Evolutionary conservation across 805 yeast genomes (phyloP), one percentile per base, ranked within the genome.

Genomic region (Starmerella potacharoeniae): DNA sequence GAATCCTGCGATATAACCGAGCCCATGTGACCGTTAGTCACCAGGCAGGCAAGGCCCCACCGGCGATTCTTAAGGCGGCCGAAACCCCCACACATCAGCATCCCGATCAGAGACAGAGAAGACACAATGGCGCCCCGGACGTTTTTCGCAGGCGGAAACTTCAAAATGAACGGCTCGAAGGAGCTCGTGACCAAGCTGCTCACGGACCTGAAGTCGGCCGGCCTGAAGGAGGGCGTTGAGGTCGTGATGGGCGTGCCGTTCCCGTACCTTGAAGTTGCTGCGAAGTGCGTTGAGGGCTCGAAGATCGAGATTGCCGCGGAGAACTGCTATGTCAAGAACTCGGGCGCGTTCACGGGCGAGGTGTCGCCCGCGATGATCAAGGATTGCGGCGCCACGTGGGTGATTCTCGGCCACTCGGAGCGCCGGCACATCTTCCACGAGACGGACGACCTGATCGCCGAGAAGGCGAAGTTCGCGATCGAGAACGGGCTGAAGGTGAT

Each of bases 321-420:
- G 78, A 91, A 93, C 75, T 81, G 88, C 61, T 91, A 80, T 75
- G 74, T 77, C 71, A 88, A 88, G 81, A 82, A 81, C 62, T 79
- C 90, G 55, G 98, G 98, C 77, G 98, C 98, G 61, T 93, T 71
- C 86, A 93, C 98, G 61, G 98, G 98, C 73, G 98, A 93, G 78
- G 81, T 85, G 70, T 84, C 95, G 51, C 93, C 95, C 53, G 81
- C 78, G 58, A 86, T 87, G 75, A 73, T 91, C 70, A 84, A 86
- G 77, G 98, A 93, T 71, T 79, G 85, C 67, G 95, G 95, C 64
- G 93, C 88, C 64, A 80, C 79, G 61, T 93, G 97, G 97, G 95
- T 90, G 61, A 80, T 93, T 69, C 79, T 93, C 64, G 98, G 98
- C 68, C 98, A 93, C 82, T 87, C 96, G 61, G 98, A 93, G 80